phyloP scores from a whole-genome alignment of 495 filamentous ascomycete genomes.

The Neurospora tetraspora region DNA sequence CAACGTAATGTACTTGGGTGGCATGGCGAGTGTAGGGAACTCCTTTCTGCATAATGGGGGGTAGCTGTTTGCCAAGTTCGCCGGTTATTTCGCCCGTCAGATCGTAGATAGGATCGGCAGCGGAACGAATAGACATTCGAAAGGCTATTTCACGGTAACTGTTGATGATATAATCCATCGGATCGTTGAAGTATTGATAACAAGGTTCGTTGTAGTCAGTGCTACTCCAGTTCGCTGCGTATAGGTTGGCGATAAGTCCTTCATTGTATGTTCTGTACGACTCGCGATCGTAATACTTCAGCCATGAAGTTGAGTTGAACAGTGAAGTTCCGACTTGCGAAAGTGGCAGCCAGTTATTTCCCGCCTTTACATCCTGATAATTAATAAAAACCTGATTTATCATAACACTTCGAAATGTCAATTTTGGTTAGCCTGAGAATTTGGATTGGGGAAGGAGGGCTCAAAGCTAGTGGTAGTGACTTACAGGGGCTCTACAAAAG shows the following conservation, averaged over 20 bases:
- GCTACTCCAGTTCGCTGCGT: background rate
- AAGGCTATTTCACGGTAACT: background rate
- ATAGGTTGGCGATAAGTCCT: background rate
- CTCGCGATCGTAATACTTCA: too few species aligned
- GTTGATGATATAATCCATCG: background rate
- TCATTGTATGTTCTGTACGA: background rate
- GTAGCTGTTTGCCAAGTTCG: background rate
- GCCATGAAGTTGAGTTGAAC: background rate
- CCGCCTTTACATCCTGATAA: too few species aligned
- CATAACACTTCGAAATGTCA: background rate
- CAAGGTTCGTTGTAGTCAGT: background rate
- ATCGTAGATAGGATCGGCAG: background rate
- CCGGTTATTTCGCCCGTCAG: accelerated
- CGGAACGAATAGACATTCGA: background rate
- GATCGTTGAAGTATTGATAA: background rate
- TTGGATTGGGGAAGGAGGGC: too few species aligned
- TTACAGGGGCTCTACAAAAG: background rate
- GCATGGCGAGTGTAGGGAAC: accelerated
- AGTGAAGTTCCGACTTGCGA: background rate
- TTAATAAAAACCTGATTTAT: too few species aligned
- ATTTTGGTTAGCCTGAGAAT: background rate
- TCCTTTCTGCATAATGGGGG: background rate
- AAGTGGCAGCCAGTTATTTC: background rate
- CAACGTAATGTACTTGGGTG: background rate
- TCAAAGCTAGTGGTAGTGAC: background rate